Base-by-base conservation (phyloP, 2,329 filamentous ascomycete genomes). In the Aspergillus cejpii region DNA sequence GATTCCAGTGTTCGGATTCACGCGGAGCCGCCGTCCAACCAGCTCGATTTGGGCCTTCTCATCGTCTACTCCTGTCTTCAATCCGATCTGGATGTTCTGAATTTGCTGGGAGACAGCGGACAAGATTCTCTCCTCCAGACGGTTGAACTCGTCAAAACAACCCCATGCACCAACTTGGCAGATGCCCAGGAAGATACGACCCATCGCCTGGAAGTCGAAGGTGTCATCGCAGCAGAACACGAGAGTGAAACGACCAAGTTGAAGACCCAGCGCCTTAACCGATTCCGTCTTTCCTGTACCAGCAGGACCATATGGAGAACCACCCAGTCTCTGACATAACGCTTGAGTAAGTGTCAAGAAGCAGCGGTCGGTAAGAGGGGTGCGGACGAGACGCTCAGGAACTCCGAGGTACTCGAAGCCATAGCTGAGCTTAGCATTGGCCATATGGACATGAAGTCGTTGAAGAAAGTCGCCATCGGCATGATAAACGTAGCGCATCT, bases 191-290 rank as follows among this genome's bases (percentile, higher is more conserved):
- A 99, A 98, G 58, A 99, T 99, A 56, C 92, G 87, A 11, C 94
- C 94, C 92, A 99, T 98, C 40, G 92, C 92, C 63, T 98, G 92
- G 76, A 97, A 98, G 67, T 99, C 92, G 60, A 99, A 99, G 0
- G 92, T 98, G 69, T 98, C 92, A 63, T 99, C 92, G 73, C 92
- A 99, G 68, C 94, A 98, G 74, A 99, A 98, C 21, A 99, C 94
- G 20, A 99, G 80, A 1, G 94, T 98, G 66, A 98, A 99, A 48
- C 94, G 84, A 64, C 92, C 94, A 43, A 99, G 82, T 66, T 98
- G 90, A 3, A 98, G 79, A 74, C 92, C 94, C 20, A 99, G 78
- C 15, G 92, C 92, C 70, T 99, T 99, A 65, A 99, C 92, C 1
- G 92, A 98, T 65, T 99, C 92, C 0, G 92, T 99, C 71, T 99